A percentile compares a stretch with the other conserved stretches of the same genome.
Conservation (phyloP, 352 stramenopile genomes). For the Globisporangium nunn region DNA sequence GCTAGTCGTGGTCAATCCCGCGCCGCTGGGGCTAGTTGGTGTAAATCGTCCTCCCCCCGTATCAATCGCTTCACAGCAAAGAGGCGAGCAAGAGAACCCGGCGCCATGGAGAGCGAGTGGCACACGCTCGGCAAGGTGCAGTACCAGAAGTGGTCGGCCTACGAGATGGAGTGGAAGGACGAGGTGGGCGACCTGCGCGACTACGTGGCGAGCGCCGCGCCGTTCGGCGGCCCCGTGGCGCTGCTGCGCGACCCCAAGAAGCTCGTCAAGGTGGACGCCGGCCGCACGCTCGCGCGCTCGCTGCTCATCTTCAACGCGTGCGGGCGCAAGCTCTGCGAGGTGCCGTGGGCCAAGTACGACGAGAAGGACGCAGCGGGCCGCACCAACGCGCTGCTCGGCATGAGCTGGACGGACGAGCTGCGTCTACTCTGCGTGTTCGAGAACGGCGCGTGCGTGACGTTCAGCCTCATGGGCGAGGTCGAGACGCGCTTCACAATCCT, state of each 20-base stretch:
- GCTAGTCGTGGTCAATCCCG: no score
- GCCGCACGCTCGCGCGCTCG: constrained; percentile 37
- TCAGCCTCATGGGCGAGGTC: constrained; percentile 61
- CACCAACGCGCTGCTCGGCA: constrained; percentile 53
- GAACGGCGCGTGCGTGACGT: constrained; percentile 60
- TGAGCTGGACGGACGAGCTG: constrained; percentile 81
- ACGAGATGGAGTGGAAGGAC: constrained; percentile 57
- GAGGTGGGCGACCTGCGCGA: constrained; percentile 60
- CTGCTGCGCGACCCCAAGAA: constrained; percentile 73
- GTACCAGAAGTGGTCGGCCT: constrained; percentile 81
- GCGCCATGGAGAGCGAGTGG: constrained; percentile 68
- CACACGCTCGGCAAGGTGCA: constrained; percentile 81
- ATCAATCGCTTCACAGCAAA: no score
- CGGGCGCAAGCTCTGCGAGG: constrained; percentile 44
- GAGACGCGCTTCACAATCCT: constrained; percentile 71
- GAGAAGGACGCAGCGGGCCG: constrained; percentile 34
- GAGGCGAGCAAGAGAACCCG: no score
- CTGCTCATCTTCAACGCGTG: constrained; percentile 76
- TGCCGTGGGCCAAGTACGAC: constrained; percentile 66
- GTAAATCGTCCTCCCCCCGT: no score
- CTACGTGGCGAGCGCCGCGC: constrained; percentile 47
- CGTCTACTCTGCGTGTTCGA: constrained; percentile 76
- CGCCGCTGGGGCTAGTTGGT: no score
- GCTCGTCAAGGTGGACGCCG: constrained; percentile 56
- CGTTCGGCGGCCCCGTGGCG: constrained; percentile 64